A percentile compares a stretch with the other conserved stretches of the same genome.
Conservation (phyloP, 495 filamentous ascomycete genomes). For the Melanomma pulvis-pyrius region DNA sequence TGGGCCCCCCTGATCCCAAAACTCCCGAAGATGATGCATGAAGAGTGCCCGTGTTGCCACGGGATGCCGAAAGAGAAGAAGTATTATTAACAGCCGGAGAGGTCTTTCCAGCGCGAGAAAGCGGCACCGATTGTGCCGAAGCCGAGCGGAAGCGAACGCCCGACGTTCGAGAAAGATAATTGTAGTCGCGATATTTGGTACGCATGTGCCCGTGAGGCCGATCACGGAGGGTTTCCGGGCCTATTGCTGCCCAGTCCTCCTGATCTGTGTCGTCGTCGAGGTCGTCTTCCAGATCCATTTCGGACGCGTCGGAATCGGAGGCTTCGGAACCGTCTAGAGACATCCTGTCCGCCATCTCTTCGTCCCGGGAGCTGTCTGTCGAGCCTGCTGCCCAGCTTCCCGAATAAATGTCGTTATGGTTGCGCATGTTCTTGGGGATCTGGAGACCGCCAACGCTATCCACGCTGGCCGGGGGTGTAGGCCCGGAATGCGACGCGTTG, state of each 20-base stretch:
- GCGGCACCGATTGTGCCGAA: slow-evolving; percentile 27
- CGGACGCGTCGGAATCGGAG: slow-evolving; percentile 68
- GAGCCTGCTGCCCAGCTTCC: slow-evolving; percentile 61
- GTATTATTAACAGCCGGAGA: slow-evolving; percentile 28
- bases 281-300: slow-evolving; percentile 64
- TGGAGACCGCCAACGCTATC: slow-evolving; percentile 59
- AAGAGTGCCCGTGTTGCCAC: slow-evolving; percentile 50
- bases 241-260: slow-evolving; percentile 93
- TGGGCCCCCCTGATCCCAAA: slow-evolving; percentile 45
- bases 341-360: slow-evolving; percentile 80
- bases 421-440: slow-evolving; percentile 59
- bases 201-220: slow-evolving; percentile 49
- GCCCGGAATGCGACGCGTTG: slow-evolving; percentile 15
- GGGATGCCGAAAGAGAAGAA: slow-evolving; percentile 51
- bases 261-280: slow-evolving; percentile 86
- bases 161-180: slow-evolving; percentile 35
- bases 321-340: slow-evolving; percentile 79
- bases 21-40: slow-evolving; percentile 23
- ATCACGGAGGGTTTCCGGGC: slow-evolving; percentile 79
- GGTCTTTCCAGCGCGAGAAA: slow-evolving; percentile 25
- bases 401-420: slow-evolving; percentile 52
- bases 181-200: slow-evolving; percentile 42
- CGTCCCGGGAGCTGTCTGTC: slow-evolving; percentile 38
- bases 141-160: slow-evolving; percentile 24
- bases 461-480: slow-evolving; percentile 50